Evolutionary conservation across 805 yeast genomes (phyloP), one percentile per base, ranked within the genome.

Genomic region (Zygotorulaspora chibaensis): DNA sequence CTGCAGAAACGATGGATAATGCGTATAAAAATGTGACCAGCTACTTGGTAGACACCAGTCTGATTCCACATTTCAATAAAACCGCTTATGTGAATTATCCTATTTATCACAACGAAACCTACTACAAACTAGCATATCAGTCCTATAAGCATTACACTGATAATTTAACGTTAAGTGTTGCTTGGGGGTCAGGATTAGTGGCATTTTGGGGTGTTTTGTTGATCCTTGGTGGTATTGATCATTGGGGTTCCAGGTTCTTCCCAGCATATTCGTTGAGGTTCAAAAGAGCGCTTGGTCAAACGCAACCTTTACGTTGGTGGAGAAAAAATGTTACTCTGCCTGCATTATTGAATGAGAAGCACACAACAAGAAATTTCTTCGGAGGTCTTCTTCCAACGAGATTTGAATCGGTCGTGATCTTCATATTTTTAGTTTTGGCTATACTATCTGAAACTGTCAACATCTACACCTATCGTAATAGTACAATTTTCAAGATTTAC

Each of bases 161-260:
- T 12, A 73, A 71, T 47, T 31, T 41, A n/a, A 44, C 42, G 29
- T 38, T 38, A 12, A 74, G 81, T 2, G 68, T 76, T 25, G 68
- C 63, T 47, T 62, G 73, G 55, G 83, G 77, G 35, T 63, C 71
- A 11, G 79, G 71, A 2, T 51, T 72, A 30, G 45, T 80, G 17
- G 74, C 75, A 0, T 77, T 73, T 51, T 77, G 82, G 81, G 74
- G 66, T 3, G 41, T 67, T 1, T 62, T 80, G 34, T 54, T 76
- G 44, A 35, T 78, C 0, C 25, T 72, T 18, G 69, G 76, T 3
- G 70, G 71, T 1, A 16, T 76, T 12, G 55, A 62, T 35, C 73
- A 76, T 48, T 73, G 79, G 74, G 27, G 62, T 4, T 54, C 61
- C 29, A 57, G 64, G 36, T 48, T 75, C 18, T 66, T 69, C 23